Base-by-base conservation (phyloP, 768 basidiomycete species). In the Boletus sensibilis region DNA sequence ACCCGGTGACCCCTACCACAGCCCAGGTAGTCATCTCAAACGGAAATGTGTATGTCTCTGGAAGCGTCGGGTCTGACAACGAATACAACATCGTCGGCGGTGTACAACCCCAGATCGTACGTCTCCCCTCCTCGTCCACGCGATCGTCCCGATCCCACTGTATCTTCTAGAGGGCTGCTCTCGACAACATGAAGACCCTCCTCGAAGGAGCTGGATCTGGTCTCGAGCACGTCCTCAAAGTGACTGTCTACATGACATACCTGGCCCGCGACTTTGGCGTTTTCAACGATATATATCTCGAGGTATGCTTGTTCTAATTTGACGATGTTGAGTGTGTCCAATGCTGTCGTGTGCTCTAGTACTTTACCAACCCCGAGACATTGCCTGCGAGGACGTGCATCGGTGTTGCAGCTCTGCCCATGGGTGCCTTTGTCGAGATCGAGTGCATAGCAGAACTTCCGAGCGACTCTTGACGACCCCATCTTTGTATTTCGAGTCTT, bases 321-420 rank as follows among this genome's bases (percentile, higher is more conserved):
- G 53, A 40, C 14, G 23, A 16, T 5, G 20, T 5, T 8, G 25
- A 10, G 1, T 29, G 20, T 18, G 21, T 29, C 31, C n/a, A 42
- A n/a, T 21, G 10, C n/a, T 25, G 38, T 39, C 27, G 29, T 38
- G 37, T 21, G 35, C 21, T 8, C 21, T 46, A 85, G 83, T 83
- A 80, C 63, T 83, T 84, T 56, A 65, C 74, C 21, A 67, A 66
- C 27, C 20, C 1, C 50, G 69, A 71, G 13, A 73, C 68, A 21
- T 70, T 81, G 57, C 85, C 83, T 14, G 82, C 83, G 6, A 75
- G 84, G 41, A 85, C 84, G 23, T 84, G 83, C 64, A 68, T 87
- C 18, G 83, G 82, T 8, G 84, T 85, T 13, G 76, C 75, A 3
- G 65, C 72, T 9, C 75, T 87, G 38, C 82, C 85, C 1, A 41